These are phyloP conservation scores for Rugonectria rugulosa DNA, from an alignment of 2,329 filamentous ascomycete species.

Conservation along the genomic window DNA sequence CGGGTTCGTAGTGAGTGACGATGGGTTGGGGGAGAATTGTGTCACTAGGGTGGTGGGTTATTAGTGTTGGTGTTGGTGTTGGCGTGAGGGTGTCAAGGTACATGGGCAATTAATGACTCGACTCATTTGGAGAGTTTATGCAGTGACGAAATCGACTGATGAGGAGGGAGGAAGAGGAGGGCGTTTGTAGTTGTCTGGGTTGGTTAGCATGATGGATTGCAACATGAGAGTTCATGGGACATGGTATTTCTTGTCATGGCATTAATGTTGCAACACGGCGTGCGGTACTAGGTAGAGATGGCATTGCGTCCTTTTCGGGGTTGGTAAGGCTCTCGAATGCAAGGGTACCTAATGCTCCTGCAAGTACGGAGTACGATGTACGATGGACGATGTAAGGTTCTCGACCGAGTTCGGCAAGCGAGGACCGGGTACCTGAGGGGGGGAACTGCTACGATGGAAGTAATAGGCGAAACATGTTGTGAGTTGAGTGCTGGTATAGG, in stretches of 20 bases:
- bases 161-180: constrained; percentile 4
- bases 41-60: constrained; percentile 25
- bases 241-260: background rate
- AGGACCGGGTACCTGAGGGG: constrained; percentile 15
- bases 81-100: too few species aligned
- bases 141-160: constrained; percentile 23
- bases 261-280: too few species aligned
- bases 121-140: constrained; percentile 33
- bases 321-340: background rate
- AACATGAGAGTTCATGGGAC: constrained; percentile 5
- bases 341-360: too few species aligned
- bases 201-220: constrained; percentile 18
- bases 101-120: constrained; percentile 13
- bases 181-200: background rate
- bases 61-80: constrained; percentile 23
- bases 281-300: too few species aligned
- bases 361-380: too few species aligned
- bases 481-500: background rate
- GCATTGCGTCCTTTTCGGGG: constrained; percentile 17
- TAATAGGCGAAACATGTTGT: too few species aligned
- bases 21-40: constrained; percentile 17
- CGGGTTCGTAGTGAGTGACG: background rate
- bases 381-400: too few species aligned
- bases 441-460: background rate
- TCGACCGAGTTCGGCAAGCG: constrained; percentile 13